phyloP scores from a whole-genome alignment of 805 yeast species.

The Cyberlindnera sargentensis region DNA sequence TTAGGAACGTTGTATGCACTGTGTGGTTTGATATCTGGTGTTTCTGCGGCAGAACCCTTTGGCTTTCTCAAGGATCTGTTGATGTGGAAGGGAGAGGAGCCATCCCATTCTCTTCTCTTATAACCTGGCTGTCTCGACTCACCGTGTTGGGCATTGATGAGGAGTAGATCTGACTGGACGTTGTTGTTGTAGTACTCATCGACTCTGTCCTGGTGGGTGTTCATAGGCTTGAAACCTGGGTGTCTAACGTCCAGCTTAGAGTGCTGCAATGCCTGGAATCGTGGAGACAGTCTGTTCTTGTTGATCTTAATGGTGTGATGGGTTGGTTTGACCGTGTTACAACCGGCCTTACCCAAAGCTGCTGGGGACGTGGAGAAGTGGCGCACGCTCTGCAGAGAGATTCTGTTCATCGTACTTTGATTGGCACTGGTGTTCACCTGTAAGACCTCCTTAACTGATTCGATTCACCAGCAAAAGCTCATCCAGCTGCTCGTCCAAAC shows the following conservation, averaged over 20 bases:
- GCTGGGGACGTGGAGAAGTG: constrained; percentile 17
- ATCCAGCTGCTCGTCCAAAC: too few species aligned
- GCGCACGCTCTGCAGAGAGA: constrained; percentile 6
- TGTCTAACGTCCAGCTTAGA: constrained; percentile 73
- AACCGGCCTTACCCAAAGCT: constrained; percentile 41
- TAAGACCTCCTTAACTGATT: too few species aligned
- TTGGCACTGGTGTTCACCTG: too few species aligned
- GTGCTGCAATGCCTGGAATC: constrained; percentile 59
- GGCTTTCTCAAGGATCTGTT: constrained; percentile 78
- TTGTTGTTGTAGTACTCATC: constrained; percentile 70
- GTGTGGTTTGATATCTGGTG: constrained; percentile 66
- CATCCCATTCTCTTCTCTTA: constrained; percentile 80
- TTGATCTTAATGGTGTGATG: constrained; percentile 80
- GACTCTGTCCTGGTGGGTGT: constrained; percentile 75
- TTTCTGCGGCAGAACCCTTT: constrained; percentile 62
- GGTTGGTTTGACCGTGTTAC: constrained; percentile 80
- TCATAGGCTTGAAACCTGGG: constrained; percentile 67
- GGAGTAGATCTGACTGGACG: constrained; percentile 66
- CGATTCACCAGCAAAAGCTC: neutral
- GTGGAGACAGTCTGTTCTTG: constrained; percentile 68
- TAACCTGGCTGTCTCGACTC: constrained; percentile 49
- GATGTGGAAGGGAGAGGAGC: constrained; percentile 79
- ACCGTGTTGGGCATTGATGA: constrained; percentile 69
- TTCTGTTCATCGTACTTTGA: too few species aligned
- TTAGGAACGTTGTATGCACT: constrained; percentile 67